Base-by-base conservation (phyloP, 352 stramenopile genomes). In the Phytophthora pseudosyringae region DNA sequence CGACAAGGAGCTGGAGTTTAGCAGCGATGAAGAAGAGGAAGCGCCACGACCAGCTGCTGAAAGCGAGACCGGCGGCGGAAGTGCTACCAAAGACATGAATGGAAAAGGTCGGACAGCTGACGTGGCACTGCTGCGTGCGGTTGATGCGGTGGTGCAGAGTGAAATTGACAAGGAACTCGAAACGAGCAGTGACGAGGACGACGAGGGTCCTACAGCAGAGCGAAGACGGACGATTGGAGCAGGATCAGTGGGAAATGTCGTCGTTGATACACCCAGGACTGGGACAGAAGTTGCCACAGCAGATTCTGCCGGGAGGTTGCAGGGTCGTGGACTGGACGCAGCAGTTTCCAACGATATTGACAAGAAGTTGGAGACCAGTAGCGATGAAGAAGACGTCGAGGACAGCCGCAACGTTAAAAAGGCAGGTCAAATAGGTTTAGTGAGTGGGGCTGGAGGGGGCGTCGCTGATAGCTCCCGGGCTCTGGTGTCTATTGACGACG, bases 401-500 rank as follows among this genome's bases (percentile, higher is more conserved):
- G 33, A 70, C 2, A 26, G 21, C 7, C 8, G 11, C 16, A 47
- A 52, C 2, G 6, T 9, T 8, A 61, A 46, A 39, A 4, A 41
- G 3, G 12, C 18, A 11, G n/a, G 15, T 12, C 18, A 28, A 59
- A 15, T 7, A 50, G 33, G 21, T 21, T 21, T 21, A 21, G 21
- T 26, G 13, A 36, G 21, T 9, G 8, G 18, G 13, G 13, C 13
- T 21, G 12, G 35, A 40, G 18, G 26, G 6, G 35, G 54, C 15
- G 18, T 46, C 41, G 39, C 26, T 11, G 12, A 16, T 25, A 5
- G 11, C 4, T 8, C n/a, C 21, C 49, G 12, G 12, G 44, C 57
- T 1, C 33, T 41, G 4, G 52, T 64, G 48, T 75, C 66, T 10
- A 79, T 83, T 48, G 75, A 76, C 15, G 72, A 75, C 16, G 72